phyloP scores from a whole-genome alignment of 495 filamentous ascomycete genomes.

The Podospora sp. region DNA sequence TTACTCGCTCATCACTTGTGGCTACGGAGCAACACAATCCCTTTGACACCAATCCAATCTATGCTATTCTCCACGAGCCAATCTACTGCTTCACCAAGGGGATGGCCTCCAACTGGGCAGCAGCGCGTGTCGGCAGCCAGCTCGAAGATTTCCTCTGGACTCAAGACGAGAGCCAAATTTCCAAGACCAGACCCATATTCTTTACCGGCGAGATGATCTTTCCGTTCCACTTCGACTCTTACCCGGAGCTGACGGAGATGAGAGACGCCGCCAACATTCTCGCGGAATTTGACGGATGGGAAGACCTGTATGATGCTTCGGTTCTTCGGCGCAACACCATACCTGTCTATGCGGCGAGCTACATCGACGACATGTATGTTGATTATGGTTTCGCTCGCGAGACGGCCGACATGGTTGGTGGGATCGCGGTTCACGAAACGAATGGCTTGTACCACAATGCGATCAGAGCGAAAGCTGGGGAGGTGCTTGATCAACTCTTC shows the following conservation, averaged over 20 bases:
- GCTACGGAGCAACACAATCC: slow-evolving; percentile 64
- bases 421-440: slow-evolving; percentile 78
- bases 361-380: slow-evolving; percentile 93
- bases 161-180: slow-evolving; percentile 26
- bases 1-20: slow-evolving; percentile 71
- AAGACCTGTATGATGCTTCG: slow-evolving; percentile 69
- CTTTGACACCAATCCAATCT: slow-evolving; percentile 78
- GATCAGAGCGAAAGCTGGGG: slow-evolving; percentile 68
- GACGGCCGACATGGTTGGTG: slow-evolving; percentile 75
- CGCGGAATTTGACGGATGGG: slow-evolving; percentile 69
- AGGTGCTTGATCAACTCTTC: slow-evolving; percentile 72
- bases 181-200: slow-evolving; percentile 45
- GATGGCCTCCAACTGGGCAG: slow-evolving; percentile 52
- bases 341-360: slow-evolving; percentile 86
- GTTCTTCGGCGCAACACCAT: slow-evolving; percentile 78
- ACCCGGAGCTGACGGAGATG: slow-evolving; percentile 68
- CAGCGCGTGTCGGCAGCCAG: slow-evolving; percentile 44
- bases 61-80: slow-evolving; percentile 83
- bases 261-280: slow-evolving; percentile 68
- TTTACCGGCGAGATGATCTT: slow-evolving; percentile 96
- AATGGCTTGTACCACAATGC: slow-evolving; percentile 88
- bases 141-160: slow-evolving; percentile 50
- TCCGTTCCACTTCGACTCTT: slow-evolving; percentile 77
- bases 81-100: slow-evolving; percentile 68
- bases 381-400: slow-evolving; percentile 70